Evolutionary conservation across 345 rosid species (phyloP).

Genomic region (Clausena lansium): DNA sequence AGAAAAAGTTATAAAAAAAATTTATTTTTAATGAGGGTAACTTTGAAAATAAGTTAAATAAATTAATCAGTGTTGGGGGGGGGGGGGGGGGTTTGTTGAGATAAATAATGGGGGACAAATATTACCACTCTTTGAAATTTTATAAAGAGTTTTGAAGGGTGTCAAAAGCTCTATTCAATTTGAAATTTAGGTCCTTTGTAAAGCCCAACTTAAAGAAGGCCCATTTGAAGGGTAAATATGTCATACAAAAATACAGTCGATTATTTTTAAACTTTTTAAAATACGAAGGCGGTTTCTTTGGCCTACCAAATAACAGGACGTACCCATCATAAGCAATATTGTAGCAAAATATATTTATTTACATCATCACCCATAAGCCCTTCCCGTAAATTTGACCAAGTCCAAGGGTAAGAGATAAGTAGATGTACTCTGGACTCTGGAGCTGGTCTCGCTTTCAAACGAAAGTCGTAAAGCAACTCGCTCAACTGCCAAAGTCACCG

Average conservation of each 20-base stretch:
- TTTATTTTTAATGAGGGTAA: no score
- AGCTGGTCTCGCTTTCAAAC: constrained; percentile 13
- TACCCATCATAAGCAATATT: not conserved
- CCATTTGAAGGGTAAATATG: constrained; percentile 6
- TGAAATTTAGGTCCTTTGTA: not conserved
- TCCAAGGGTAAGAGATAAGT: not conserved
- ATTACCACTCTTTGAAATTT: no score
- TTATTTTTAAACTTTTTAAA: constrained; percentile 13
- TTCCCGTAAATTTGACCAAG: not conserved
- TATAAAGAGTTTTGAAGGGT: not conserved
- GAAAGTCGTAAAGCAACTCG: constrained; percentile 3
- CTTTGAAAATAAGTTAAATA: no score
- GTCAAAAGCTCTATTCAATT: no score
- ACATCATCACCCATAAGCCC: not conserved
- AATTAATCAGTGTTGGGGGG: no score
- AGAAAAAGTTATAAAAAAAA: no score
- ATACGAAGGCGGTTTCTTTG: constrained; percentile 23
- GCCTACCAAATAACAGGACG: constrained; percentile 32
- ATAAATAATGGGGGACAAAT: no score
- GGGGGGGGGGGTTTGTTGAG: no score
- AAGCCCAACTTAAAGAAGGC: not conserved
- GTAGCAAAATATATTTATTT: not conserved
- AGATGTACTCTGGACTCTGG: not conserved
- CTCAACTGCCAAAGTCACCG: constrained; percentile 16
- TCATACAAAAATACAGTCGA: not conserved